Conservation (phyloP, 2,329 filamentous ascomycete species). For the Rutstroemia sp. region DNA sequence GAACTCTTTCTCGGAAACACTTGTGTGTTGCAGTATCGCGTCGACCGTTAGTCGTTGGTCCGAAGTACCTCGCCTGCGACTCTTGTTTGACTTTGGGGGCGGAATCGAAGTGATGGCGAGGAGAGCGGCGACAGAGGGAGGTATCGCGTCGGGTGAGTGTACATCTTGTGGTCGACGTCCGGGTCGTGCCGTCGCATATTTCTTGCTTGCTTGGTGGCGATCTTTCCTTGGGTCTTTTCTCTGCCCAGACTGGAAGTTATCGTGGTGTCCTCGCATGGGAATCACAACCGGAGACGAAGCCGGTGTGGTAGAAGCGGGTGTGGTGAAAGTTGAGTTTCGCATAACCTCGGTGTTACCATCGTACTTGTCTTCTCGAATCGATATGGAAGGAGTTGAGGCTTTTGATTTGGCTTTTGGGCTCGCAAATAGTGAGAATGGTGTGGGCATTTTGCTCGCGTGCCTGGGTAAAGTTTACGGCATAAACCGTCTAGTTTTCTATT, state of each 20-base stretch:
- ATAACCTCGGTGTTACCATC: not conserved
- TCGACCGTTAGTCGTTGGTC: constrained; percentile 44
- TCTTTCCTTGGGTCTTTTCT: constrained; percentile 17
- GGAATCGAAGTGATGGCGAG: constrained; percentile 56
- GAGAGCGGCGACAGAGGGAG: constrained; percentile 52
- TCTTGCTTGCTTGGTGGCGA: constrained; percentile 15
- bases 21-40: constrained; percentile 46
- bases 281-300: constrained; percentile 15
- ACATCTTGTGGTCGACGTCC: constrained; percentile 34
- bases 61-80: constrained; percentile 13
- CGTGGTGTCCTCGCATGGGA: constrained; percentile 21
- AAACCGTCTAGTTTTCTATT: constrained; percentile 5
- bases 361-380: not conserved
- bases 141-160: constrained; percentile 46
- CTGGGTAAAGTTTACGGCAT: constrained; percentile 2
- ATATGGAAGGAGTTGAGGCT: not conserved
- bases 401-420: constrained; percentile 1
- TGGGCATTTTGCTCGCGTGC: constrained; percentile 9
- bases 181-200: constrained; percentile 7
- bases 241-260: constrained; percentile 14
- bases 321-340: not conserved
- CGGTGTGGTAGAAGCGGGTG: not conserved
- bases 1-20: constrained; percentile 45
- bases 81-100: constrained; percentile 31
- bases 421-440: constrained; percentile 5